Percentiles rank a stretch among this genome's conserved stretches.
These are phyloP conservation scores for Calycina herbarum DNA, from an alignment of 2,329 filamentous ascomycete species.

Conservation along the genomic window DNA sequence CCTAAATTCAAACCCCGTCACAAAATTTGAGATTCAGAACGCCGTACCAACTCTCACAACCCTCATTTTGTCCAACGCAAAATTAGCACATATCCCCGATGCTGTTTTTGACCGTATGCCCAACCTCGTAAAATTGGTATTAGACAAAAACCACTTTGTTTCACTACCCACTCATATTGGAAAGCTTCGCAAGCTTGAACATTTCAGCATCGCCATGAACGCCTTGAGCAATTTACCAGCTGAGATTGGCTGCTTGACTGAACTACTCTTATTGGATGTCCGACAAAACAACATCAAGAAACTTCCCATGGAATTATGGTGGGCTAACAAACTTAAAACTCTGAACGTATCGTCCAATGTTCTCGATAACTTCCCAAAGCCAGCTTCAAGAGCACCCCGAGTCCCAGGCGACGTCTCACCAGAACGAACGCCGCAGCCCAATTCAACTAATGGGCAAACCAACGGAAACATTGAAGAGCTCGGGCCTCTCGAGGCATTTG, in stretches of 20 bases:
- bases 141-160: constrained; percentile 96
- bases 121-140: constrained; percentile 80
- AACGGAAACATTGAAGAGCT: constrained; percentile 80
- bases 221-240: constrained; percentile 78
- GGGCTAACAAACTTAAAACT: constrained; percentile 83
- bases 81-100: constrained; percentile 84
- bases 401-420: constrained; percentile 51
- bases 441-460: constrained; percentile 35
- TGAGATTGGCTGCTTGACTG: constrained; percentile 83
- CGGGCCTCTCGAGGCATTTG: constrained; percentile 61
- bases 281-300: constrained; percentile 90
- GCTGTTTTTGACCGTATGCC: constrained; percentile 84
- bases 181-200: constrained; percentile 77
- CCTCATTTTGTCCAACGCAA: constrained; percentile 87
- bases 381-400: constrained; percentile 68
- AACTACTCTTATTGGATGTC: constrained; percentile 83
- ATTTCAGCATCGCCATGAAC: constrained; percentile 94
- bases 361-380: constrained; percentile 86
- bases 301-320: constrained; percentile 93
- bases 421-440: constrained; percentile 19
- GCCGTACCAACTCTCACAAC: constrained; percentile 79
- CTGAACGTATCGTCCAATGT: constrained; percentile 96
- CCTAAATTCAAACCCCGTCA: constrained; percentile 92
- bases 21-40: constrained; percentile 80
- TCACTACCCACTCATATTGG: constrained; percentile 85